A percentile compares a stretch with the other conserved stretches of the same genome.
Evolutionary conservation across 2,329 filamentous ascomycete species (phyloP).

Genomic region (Fusarium torreyae): DNA sequence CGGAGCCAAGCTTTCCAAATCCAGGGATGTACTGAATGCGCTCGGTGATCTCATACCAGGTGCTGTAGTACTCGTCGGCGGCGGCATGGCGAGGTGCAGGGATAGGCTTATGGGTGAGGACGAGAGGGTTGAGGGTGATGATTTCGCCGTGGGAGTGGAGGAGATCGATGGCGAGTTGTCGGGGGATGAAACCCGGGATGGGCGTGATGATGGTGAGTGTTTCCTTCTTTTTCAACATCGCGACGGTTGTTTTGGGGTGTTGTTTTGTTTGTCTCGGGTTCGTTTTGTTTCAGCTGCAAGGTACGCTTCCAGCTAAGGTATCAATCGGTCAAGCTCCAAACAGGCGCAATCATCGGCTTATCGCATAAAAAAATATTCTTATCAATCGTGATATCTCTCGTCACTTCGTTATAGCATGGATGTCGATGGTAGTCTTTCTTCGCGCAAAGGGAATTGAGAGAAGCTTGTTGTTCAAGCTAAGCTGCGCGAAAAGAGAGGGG

Average conservation of each 20-base stretch:
- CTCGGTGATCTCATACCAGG: conserved; percentile 81
- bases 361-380: not conserved
- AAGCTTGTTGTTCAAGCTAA: conserved; percentile 8
- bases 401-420: not conserved
- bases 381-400: conserved; percentile 17
- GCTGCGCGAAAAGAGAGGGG: conserved; percentile 8
- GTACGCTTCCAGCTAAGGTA: conserved; percentile 16
- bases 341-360: conserved; percentile 3
- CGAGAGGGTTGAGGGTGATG: conserved; percentile 79
- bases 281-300: conserved; percentile 36
- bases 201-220: conserved; percentile 78
- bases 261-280: conserved; percentile 12
- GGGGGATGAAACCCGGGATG: conserved; percentile 78
- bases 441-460: conserved; percentile 9
- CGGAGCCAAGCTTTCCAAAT: conserved; percentile 74
- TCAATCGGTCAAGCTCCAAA: conserved; percentile 5
- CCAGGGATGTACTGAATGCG: conserved; percentile 78
- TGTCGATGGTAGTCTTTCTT: not conserved
- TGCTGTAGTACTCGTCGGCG: conserved; percentile 79
- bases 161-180: conserved; percentile 80
- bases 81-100: conserved; percentile 77
- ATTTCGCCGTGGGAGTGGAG: conserved; percentile 79
- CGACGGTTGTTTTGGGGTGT: conserved; percentile 31
- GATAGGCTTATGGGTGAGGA: conserved; percentile 74
- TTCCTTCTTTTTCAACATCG: conserved; percentile 74